Base-by-base conservation (phyloP, 306 rosid species). In the Fagus sylvatica region DNA sequence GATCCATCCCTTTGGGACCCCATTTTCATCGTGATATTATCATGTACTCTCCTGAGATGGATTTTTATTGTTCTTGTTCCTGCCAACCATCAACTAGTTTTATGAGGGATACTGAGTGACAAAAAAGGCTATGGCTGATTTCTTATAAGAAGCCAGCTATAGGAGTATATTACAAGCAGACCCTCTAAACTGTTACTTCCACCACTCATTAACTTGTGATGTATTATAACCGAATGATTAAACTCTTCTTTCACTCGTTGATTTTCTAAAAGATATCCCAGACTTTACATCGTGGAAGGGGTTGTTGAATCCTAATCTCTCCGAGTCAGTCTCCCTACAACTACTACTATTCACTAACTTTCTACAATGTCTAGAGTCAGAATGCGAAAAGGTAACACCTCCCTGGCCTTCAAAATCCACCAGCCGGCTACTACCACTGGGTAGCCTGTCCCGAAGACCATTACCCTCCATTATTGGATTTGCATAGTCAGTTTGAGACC, bases 281-380 rank as follows among this genome's bases (percentile, higher is more conserved):
- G 65, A 83, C 69, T 83, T 84, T 79, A 80, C 87, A 85, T 81
- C 73, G 69, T 82, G 84, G 65, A 69, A 70, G 22, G 78, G 81
- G 87, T 82, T 81, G 74, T 82, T 81, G 74, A 73, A 80, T 78
- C 87, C 93, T 91, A 84, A 57, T 84, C 84, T 88, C 85, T 87
- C 85, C 19, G 83, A 55, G 90, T 85, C 84, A 49, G 91, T 74
- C 74, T 76, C 77, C 42, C 86, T 83, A 85, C 54, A 59, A 17
- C 76, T 87, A 82, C 74, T 74, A 84, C 89, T 76, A 78, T 79
- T 89, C 22, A 53, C 81, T 89, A 94, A 67, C 65, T 85, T 85
- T 80, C 89, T 87, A 87, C 80, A 74, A 17, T 78, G 89, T 69
- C 70, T 78, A 74, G 80, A 36, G 89, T 95, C 83, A 79, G 97